phyloP scores from a whole-genome alignment of 495 filamentous ascomycete genomes.

The Hypomontagnella monticulosa region DNA sequence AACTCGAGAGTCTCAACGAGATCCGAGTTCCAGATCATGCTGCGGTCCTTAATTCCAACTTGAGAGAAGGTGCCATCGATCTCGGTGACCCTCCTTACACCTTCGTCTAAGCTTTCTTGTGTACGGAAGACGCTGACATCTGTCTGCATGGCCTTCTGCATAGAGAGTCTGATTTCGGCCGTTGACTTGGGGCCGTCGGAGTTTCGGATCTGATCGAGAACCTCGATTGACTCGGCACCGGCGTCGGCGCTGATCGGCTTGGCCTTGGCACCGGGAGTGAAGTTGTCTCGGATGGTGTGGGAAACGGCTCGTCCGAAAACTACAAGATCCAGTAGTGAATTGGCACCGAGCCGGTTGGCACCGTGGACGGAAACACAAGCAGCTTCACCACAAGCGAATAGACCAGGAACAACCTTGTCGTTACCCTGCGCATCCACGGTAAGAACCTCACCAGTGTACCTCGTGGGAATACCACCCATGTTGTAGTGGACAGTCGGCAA shows the following conservation, averaged over 20 bases:
- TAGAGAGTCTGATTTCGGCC: constrained; percentile 84
- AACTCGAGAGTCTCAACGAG: constrained; percentile 95
- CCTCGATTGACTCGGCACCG: constrained; percentile 83
- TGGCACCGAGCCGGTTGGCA: constrained; percentile 96
- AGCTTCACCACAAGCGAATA: constrained; percentile 96
- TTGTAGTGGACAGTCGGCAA: constrained; percentile 99
- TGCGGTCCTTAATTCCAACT: constrained; percentile 93
- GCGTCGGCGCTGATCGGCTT: constrained; percentile 81
- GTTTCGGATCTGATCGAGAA: constrained; percentile 85
- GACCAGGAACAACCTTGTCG: constrained; percentile 92
- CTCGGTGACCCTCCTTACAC: constrained; percentile 79
- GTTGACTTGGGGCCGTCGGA: constrained; percentile 86
- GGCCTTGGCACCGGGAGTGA: constrained; percentile 79
- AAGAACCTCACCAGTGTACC: constrained; percentile 95
- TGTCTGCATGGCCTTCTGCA: constrained; percentile 98
- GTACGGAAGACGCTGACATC: constrained; percentile 98
- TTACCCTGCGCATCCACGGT: constrained; percentile 83
- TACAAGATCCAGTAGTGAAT: constrained; percentile 95
- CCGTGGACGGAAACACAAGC: constrained; percentile 98
- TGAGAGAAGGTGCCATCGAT: constrained; percentile 83
- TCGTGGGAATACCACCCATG: constrained; percentile 98
- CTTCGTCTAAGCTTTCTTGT: constrained; percentile 85
- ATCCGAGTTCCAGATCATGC: constrained; percentile 99
- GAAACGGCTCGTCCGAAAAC: constrained; percentile 97
- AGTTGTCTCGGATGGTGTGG: constrained; percentile 92